Conservation (phyloP, 768 basidiomycete species). For the Kwoniella mangroviensis region DNA sequence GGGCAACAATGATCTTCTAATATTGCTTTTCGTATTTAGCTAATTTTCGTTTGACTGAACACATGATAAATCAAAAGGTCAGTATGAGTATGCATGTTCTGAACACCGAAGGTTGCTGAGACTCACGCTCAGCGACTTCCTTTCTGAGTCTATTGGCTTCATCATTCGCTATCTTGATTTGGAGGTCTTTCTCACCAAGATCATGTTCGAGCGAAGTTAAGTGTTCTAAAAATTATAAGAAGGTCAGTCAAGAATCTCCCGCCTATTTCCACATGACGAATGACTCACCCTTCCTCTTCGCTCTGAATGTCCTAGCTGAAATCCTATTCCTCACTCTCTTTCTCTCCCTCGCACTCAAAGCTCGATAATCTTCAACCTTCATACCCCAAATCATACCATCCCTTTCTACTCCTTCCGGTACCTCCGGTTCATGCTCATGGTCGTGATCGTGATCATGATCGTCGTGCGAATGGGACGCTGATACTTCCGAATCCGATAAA, state of each 20-base stretch:
- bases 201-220: slow-evolving; percentile 41
- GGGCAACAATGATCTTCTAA: neutral
- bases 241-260: neutral
- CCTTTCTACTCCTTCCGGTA: slow-evolving; percentile 52
- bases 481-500: slow-evolving; percentile 19
- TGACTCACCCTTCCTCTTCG: slow-evolving; percentile 54
- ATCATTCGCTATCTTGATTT: slow-evolving; percentile 43
- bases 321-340: slow-evolving; percentile 57
- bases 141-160: slow-evolving; percentile 37
- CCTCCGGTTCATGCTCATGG: slow-evolving; percentile 45
- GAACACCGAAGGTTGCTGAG: too few species aligned
- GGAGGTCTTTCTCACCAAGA: slow-evolving; percentile 41
- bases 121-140: slow-evolving; percentile 46
- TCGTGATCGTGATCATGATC: slow-evolving; percentile 29
- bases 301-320: slow-evolving; percentile 55
- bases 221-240: slow-evolving; percentile 37
- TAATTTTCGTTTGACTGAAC: slow-evolving; percentile 18
- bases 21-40: slow-evolving; percentile 26
- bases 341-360: slow-evolving; percentile 51
- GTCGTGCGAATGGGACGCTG: slow-evolving; percentile 22
- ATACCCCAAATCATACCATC: slow-evolving; percentile 59
- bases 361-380: slow-evolving; percentile 53
- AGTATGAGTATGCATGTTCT: neutral
- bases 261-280: neutral
- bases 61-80: neutral